Evolutionary conservation across 2,329 filamentous ascomycete species (phyloP), one percentile per base, ranked within the genome.

Genomic region (Phialocephala sp.): DNA sequence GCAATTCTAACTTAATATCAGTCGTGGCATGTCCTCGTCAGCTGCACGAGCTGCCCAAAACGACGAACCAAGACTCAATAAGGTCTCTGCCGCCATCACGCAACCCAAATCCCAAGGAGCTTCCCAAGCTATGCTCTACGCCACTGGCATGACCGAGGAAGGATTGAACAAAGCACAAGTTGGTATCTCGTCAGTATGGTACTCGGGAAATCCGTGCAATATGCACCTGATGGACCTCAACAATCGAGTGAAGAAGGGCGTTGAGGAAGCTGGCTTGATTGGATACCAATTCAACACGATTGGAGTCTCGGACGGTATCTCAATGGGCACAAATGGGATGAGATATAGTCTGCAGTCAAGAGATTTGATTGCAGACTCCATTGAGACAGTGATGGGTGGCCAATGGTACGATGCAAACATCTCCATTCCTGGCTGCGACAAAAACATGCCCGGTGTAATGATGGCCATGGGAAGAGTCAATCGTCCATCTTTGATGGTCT

Each of bases 221-320:
- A 99, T 97, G 94, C 95, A 99, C 80, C 83, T 99, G 68, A 85
- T 99, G 80, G 92, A 96, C 76, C 87, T 99, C 63, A 77, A 74
- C 68, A 65, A 77, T 66, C 69, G 70, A 47, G 76, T 77, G 24
- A 89, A 87, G 72, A 86, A 91, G 76, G 87, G 89, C 68, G 90
- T 92, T 37, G 81, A 89, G 72, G 83, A 90, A 74, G 91, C 93
- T 36, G 92, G 93, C 24, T 84, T 99, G 68, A 85, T 97, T 67
- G 93, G 93, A 69, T 97, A 96, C 85, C 94, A 97, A 79, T 99
- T 99, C 87, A 99, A 99, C 84, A 99, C 96, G 67, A 92, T 99
- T 76, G 95, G 95, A 76, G 96, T 99, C 72, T 97, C 93, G 70
- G 95, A 99, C 78, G 95, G 89, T 66, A 99, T 99, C 74, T 97